Base-by-base conservation (phyloP, 139 green algal species). In the Volvox reticuliferus region DNA sequence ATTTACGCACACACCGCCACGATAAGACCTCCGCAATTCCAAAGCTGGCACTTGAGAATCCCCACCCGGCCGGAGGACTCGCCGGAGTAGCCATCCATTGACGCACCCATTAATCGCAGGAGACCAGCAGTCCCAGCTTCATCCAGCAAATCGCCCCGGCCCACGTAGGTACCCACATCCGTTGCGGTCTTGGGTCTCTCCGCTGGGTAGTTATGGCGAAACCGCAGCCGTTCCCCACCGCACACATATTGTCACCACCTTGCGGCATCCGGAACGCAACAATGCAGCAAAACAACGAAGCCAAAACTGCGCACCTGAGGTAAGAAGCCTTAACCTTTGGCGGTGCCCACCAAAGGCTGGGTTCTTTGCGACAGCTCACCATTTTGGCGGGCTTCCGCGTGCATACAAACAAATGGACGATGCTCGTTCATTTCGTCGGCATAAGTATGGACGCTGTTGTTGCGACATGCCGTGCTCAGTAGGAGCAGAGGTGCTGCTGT, bases 301-400 rank as follows among this genome's bases (percentile, higher is more conserved):
- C 17, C 79, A 86, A 86, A 86, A 86, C 79, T 86, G 79, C n/a
- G 79, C 79, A 86, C 79, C 75, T 21, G 50, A 50, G 26, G 44
- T 73, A 71, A 37, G 28, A n/a, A 16, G 69, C 55, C 36, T 55
- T 28, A 55, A 50, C 79, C 69, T 86, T 71, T 24, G 78, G 78
- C 36, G 78, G 78, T 84, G 79, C 79, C 79, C 17, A 73, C 50
- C 79, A 86, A 86, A 86, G 79, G 79, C 79, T 35, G 36, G 32
- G 44, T 81, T 2, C 9, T 30, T 32, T 79, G 71, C 21, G 24
- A 32, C 32, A 35, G 76, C 76, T 35, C 78, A 33, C 37, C 36
- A 84, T 33, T 65, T 14, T 35, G 18, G 78, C 78, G 37, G 17
- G 37, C 78, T 26, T 44, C 78, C 36, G 36, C 37, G 78, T 84